Base-by-base conservation (phyloP, 257 asterid genomes). In the Nicotiana benthamiana region DNA sequence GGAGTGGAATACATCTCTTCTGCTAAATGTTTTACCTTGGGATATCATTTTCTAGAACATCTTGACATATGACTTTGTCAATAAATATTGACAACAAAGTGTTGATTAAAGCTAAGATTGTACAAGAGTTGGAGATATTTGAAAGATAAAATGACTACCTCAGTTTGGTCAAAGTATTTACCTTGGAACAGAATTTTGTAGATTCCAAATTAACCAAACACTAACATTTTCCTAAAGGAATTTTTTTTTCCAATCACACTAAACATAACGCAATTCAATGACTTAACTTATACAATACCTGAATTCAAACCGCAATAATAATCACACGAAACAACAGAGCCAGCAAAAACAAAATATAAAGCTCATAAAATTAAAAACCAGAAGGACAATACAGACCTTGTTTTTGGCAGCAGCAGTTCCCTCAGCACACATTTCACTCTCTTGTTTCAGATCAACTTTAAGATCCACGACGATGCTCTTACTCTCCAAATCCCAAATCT, bases 401-500 rank as follows among this genome's bases (percentile, higher is more conserved):
- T 72, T 87, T 43, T 90, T 89, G 1, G 83, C 77, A 5, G 89
- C 87, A 75, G 86, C 16, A 22, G 78, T 72, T 24, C 84, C 91
- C 28, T 85, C 93, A 51, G 86, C 61, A 51, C 80, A 83, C 88
- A 88, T 85, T 54, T 89, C 97, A 64, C 89, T 91, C 91, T 91
- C 97, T 30, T 82, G 87, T 89, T 91, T 90, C 85, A 85, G 67
- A 27, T 91, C 97, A 46, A 93, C 89, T 86, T 85, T 87, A 61
- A 91, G 88, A 83, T 93, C 97, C 6, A 88, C 87, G 62, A 93
- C 78, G 3, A 46, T 27, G 10, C 15, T 48, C 18, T 90, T 92
- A 84, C 94, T 93, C 91, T 92, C 95, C 87, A 89, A 85, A 85
- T 92, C 97, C 97, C 97, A 93, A 56, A 93, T 87, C 93, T 87